phyloP scores from a whole-genome alignment of 2,329 filamentous ascomycete genomes.

The Lojkania enalia region DNA sequence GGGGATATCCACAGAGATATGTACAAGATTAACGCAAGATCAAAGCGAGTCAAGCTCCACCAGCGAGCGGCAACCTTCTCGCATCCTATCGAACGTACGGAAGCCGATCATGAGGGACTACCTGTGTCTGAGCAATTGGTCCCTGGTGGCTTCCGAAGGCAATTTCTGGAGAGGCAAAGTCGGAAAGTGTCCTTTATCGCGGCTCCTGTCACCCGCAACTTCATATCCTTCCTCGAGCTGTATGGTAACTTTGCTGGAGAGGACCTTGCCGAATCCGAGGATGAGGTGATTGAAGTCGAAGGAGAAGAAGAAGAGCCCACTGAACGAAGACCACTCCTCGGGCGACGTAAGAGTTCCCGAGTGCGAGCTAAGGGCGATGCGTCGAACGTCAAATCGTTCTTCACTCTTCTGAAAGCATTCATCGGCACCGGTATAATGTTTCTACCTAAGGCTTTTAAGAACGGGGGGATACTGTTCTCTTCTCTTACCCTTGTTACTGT shows the following conservation, averaged over 20 bases:
- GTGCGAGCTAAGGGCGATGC: slow-evolving; percentile 62
- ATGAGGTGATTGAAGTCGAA: slow-evolving; percentile 58
- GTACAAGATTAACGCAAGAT: slow-evolving; percentile 70
- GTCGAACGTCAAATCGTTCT: slow-evolving; percentile 72
- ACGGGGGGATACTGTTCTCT: slow-evolving; percentile 76
- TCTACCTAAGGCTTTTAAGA: slow-evolving; percentile 76
- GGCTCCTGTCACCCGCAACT: slow-evolving; percentile 66
- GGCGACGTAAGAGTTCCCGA: slow-evolving; percentile 57
- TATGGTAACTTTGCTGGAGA: slow-evolving; percentile 80
- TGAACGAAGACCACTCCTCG: slow-evolving; percentile 66
- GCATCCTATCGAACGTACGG: slow-evolving; percentile 45
- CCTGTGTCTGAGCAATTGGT: slow-evolving; percentile 51
- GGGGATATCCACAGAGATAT: slow-evolving; percentile 79
- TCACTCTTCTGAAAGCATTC: slow-evolving; percentile 77
- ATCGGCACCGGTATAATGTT: slow-evolving; percentile 84
- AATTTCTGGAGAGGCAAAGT: slow-evolving; percentile 53
- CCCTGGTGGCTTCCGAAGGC: slow-evolving; percentile 59
- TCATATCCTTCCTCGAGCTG: slow-evolving; percentile 74
- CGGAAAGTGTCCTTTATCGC: slow-evolving; percentile 48
- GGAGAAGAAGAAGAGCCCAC: slow-evolving; percentile 55
- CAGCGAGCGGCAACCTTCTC: slow-evolving; percentile 71
- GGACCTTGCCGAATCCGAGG: slow-evolving; percentile 62
- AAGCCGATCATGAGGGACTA: slow-evolving; percentile 41
- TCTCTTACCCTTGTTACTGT: slow-evolving; percentile 68
- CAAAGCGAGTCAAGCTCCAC: slow-evolving; percentile 48